A percentile compares a stretch with the other conserved stretches of the same genome.
phyloP scores from a whole-genome alignment of 352 stramenopile species.

The Pythium dissimile region DNA sequence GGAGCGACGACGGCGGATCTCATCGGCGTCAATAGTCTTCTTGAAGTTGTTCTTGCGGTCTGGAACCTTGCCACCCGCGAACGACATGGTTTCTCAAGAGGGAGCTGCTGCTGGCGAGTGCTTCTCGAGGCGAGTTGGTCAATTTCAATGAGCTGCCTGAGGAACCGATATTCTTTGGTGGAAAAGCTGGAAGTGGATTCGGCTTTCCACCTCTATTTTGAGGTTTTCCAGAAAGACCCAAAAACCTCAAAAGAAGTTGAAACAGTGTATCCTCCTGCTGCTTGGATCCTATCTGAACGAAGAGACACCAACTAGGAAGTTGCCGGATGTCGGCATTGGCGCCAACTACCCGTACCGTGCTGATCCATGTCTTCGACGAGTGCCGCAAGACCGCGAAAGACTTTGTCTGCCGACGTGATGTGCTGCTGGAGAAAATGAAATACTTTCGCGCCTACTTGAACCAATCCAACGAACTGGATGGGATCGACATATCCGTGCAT shows the following conservation, averaged over 20 bases:
- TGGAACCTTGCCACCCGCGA: conserved; percentile 58
- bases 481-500: conserved; percentile 92
- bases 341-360: conserved; percentile 40
- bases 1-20: conserved; percentile 65
- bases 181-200: conserved; percentile 19
- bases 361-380: conserved; percentile 91
- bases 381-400: conserved; percentile 82
- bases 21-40: conserved; percentile 76
- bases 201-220: conserved; percentile 16
- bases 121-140: conserved; percentile 25
- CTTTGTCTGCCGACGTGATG: conserved; percentile 74
- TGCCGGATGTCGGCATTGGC: neutral
- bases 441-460: conserved; percentile 89
- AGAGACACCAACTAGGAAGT: no score
- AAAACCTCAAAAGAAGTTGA: conserved; percentile 22
- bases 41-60: conserved; percentile 80
- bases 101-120: neutral
- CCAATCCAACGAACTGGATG: conserved; percentile 74
- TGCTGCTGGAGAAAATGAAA: conserved; percentile 88
- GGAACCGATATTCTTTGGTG: conserved; percentile 26
- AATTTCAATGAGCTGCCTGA: conserved; percentile 9
- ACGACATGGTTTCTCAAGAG: conserved; percentile 48
- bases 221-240: conserved; percentile 10
- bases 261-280: no score
- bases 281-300: neutral